Percentiles rank a stretch among this genome's conserved stretches.
Evolutionary conservation across 2,329 filamentous ascomycete genomes (phyloP).

Genomic region (Fonsecaea multimorphosa): DNA sequence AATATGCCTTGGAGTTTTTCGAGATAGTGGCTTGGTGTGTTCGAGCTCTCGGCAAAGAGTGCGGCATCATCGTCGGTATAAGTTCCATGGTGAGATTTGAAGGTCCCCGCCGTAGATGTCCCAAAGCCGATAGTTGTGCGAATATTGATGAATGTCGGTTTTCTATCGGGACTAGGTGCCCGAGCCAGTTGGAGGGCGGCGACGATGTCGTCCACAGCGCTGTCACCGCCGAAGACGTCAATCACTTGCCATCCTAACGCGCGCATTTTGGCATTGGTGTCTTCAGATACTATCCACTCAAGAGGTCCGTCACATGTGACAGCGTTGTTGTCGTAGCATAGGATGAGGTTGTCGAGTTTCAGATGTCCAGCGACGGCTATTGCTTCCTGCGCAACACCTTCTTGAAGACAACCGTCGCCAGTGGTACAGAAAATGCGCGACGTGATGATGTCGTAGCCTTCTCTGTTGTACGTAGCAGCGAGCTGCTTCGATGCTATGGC

Average conservation of each 20-base stretch:
- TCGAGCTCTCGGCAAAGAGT: not conserved
- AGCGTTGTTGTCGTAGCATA: conserved; percentile 68
- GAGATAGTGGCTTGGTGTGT: conserved; percentile 11
- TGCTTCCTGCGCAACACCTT: conserved; percentile 64
- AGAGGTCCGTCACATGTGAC: conserved; percentile 65
- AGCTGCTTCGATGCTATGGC: conserved; percentile 64
- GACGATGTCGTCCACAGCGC: conserved; percentile 57
- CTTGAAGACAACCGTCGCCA: conserved; percentile 64
- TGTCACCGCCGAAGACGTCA: conserved; percentile 60
- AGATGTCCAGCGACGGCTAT: conserved; percentile 63
- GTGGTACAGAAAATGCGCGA: conserved; percentile 62
- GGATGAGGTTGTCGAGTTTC: conserved; percentile 61
- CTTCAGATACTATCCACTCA: conserved; percentile 61
- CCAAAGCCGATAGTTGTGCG: conserved; percentile 63
- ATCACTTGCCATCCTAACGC: conserved; percentile 63
- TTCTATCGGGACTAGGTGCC: conserved; percentile 46
- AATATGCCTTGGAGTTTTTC: conserved; percentile 7
- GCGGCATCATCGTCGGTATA: conserved; percentile 29
- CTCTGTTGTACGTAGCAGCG: conserved; percentile 58
- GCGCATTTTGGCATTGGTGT: conserved; percentile 64
- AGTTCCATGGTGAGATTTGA: conserved; percentile 36
- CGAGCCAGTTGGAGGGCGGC: conserved; percentile 55
- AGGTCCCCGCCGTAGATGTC: conserved; percentile 49
- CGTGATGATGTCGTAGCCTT: conserved; percentile 54
- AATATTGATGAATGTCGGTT: conserved; percentile 65